Conservation (phyloP, 2,329 filamentous ascomycete genomes). For the Laburnicola sp. region DNA sequence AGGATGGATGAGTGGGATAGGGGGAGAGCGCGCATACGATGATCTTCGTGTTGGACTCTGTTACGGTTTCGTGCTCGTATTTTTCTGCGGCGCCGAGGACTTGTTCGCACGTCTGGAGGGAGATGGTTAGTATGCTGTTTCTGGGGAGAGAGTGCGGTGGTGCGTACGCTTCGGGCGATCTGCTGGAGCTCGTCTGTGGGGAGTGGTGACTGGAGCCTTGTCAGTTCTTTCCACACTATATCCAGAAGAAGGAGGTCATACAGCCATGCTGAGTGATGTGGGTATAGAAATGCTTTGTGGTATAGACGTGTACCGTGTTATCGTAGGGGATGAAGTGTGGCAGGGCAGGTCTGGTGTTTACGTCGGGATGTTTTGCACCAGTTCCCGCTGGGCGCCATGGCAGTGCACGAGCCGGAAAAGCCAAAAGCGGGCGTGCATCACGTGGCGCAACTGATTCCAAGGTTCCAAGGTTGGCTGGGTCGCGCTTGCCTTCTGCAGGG, state of each 20-base stretch:
- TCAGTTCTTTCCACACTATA: background rate
- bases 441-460: constrained; percentile 35
- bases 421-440: constrained; percentile 19
- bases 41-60: constrained; percentile 87
- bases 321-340: constrained; percentile 1
- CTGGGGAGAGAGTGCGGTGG: no score
- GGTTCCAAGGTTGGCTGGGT: no score
- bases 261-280: constrained; percentile 32
- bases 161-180: constrained; percentile 37
- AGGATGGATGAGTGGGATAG: constrained; percentile 1
- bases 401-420: background rate
- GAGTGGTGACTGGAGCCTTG: constrained; percentile 32
- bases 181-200: constrained; percentile 37
- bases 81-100: constrained; percentile 73
- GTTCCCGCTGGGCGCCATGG: constrained; percentile 7
- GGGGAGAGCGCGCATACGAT: constrained; percentile 65
- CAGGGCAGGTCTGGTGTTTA: constrained; percentile 13
- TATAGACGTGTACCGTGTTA: constrained; percentile 2
- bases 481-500: background rate
- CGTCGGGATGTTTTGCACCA: constrained; percentile 13
- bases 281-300: constrained; percentile 17
- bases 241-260: constrained; percentile 19
- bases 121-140: constrained; percentile 9
- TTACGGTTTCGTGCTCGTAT: constrained; percentile 86
- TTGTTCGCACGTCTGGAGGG: constrained; percentile 73